Evolutionary conservation across 192 early-diverging fungal species (phyloP).

Genomic region (Phycomyces blakesleeanus): DNA sequence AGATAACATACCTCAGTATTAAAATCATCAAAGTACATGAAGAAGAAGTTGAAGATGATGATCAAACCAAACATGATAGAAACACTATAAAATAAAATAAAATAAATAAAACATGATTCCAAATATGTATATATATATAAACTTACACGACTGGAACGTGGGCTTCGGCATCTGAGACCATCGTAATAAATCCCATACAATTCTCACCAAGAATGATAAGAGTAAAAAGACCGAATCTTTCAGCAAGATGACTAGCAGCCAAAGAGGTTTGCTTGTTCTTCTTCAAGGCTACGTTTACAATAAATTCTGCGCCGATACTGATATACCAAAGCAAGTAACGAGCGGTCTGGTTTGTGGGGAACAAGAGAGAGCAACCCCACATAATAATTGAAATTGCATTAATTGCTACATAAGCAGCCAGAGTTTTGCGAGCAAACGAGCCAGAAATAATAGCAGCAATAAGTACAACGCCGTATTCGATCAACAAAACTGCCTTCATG

Average conservation of each 20-base stretch:
- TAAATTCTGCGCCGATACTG: conserved; percentile 37
- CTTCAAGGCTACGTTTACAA: conserved; percentile 33
- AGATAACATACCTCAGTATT: conserved; percentile 30
- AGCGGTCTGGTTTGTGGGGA: not conserved
- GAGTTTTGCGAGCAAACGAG: conserved; percentile 12
- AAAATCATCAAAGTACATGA: conserved; percentile 52
- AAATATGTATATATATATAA: not conserved
- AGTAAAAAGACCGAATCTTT: conserved; percentile 46
- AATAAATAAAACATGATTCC: not conserved
- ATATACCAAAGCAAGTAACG: conserved; percentile 43
- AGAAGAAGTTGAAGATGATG: conserved; percentile 45
- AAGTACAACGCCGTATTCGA: conserved; percentile 29
- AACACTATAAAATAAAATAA: conserved; percentile 2
- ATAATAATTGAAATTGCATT: conserved; percentile 25
- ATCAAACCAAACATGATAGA: conserved; percentile 44
- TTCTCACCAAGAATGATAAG: conserved; percentile 44
- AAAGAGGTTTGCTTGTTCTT: conserved; percentile 39
- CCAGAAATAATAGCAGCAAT: conserved; percentile 18
- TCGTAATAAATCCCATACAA: conserved; percentile 40
- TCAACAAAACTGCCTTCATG: conserved; percentile 28
- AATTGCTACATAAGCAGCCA: conserved; percentile 25
- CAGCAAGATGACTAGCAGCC: conserved; percentile 42
- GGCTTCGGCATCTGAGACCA: conserved; percentile 16
- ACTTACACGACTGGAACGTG: conserved; percentile 25
- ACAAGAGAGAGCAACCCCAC: conserved; percentile 28